These are phyloP conservation scores for Pseudogymnoascus sp. DNA, from an alignment of 2,329 filamentous ascomycete genomes.

Conservation along the genomic window DNA sequence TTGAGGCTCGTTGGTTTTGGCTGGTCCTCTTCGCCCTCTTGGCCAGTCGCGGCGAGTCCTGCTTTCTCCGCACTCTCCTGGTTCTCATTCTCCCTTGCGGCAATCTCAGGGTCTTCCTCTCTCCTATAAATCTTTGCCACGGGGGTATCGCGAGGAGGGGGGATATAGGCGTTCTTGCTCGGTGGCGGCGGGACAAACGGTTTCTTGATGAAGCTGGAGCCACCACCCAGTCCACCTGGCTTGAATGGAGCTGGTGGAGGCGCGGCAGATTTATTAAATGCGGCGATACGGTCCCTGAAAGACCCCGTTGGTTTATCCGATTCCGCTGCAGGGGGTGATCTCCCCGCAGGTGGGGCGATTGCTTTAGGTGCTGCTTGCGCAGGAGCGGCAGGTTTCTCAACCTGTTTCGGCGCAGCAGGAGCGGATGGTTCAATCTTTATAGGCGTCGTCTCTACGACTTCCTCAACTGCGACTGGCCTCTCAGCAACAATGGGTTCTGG, in stretches of 20 bases:
- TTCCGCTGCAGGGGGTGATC: slow-evolving; percentile 42
- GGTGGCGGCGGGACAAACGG: slow-evolving; percentile 93
- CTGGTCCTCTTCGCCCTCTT: slow-evolving; percentile 61
- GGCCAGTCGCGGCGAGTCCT: slow-evolving; percentile 44
- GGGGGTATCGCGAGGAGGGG: slow-evolving; percentile 62
- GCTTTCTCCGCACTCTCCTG: slow-evolving; percentile 61
- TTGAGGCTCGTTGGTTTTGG: slow-evolving; percentile 91
- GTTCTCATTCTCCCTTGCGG: slow-evolving; percentile 57
- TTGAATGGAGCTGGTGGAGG: slow-evolving; percentile 88
- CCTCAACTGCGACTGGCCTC: slow-evolving; percentile 25
- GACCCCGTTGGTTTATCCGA: slow-evolving; percentile 72
- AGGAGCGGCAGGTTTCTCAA: slow-evolving; percentile 35
- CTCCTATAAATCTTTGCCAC: slow-evolving; percentile 72
- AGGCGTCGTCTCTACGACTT: slow-evolving; percentile 12
- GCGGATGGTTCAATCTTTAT: slow-evolving; percentile 7
- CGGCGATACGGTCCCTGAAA: slow-evolving; percentile 92
- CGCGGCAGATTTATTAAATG: slow-evolving; percentile 86
- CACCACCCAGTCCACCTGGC: slow-evolving; percentile 55
- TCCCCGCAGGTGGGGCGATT: slow-evolving; percentile 54
- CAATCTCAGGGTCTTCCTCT: slow-evolving; percentile 75
- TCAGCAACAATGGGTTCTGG: slow-evolving; percentile 32
- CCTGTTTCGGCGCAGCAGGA: slow-evolving; percentile 33
- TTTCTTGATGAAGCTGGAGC: slow-evolving; percentile 80
- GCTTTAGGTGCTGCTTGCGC: slow-evolving; percentile 33
- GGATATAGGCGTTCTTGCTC: slow-evolving; percentile 83